Evolutionary conservation across 2,329 filamentous ascomycete species (phyloP).

Genomic region (Emergomyces pasteurianus): DNA sequence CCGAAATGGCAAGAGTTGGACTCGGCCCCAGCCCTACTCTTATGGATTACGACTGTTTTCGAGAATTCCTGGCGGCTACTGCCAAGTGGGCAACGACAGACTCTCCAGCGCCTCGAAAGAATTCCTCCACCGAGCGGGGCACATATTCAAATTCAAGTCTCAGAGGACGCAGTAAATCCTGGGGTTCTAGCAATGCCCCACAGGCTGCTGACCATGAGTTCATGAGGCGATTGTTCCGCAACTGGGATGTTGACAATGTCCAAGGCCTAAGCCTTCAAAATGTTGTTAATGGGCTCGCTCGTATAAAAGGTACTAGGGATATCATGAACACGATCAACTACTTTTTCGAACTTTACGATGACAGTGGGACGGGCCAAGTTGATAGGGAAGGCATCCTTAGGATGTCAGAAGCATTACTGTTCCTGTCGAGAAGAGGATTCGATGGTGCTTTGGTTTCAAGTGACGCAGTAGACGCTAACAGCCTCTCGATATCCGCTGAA

Average conservation of each 20-base stretch:
- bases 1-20: conserved; percentile 77
- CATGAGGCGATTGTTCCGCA: conserved; percentile 70
- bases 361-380: conserved; percentile 79
- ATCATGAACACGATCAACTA: conserved; percentile 98
- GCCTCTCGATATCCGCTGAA: conserved; percentile 14
- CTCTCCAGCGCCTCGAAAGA: conserved; percentile 51
- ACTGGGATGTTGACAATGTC: conserved; percentile 72
- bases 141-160: conserved; percentile 51
- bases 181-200: conserved; percentile 43
- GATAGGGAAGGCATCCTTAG: conserved; percentile 89
- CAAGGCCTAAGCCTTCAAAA: conserved; percentile 79
- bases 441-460: conserved; percentile 61
- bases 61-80: conserved; percentile 82
- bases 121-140: conserved; percentile 38
- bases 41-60: conserved; percentile 96
- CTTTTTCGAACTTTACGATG: conserved; percentile 96
- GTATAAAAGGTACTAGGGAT: conserved; percentile 84
- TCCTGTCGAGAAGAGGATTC: conserved; percentile 78
- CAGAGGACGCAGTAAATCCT: conserved; percentile 40
- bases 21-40: conserved; percentile 78
- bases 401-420: conserved; percentile 87
- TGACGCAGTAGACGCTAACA: conserved; percentile 41
- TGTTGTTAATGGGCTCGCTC: conserved; percentile 78
- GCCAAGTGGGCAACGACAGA: conserved; percentile 91
- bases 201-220: conserved; percentile 91